Base-by-base conservation (phyloP, 2,329 filamentous ascomycete species). In the Talaromyces sp. region DNA sequence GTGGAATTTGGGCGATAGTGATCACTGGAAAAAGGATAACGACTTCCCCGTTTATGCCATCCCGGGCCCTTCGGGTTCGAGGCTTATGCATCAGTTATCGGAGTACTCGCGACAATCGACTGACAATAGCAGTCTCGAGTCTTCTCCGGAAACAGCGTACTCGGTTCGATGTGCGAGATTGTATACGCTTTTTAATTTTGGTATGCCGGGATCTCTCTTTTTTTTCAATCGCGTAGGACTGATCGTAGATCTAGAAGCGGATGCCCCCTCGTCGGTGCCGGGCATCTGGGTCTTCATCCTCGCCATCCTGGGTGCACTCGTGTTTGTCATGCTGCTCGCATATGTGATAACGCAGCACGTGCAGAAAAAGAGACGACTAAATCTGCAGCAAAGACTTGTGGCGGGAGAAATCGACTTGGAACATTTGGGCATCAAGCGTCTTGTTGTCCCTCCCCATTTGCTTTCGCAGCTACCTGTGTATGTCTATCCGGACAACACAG, bases 31-130 rank as follows among this genome's bases (percentile, higher is more conserved):
- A 72, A 75, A 78, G 1, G 76, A 81, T n/a, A 89, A 89, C 69
- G 81, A 83, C 31, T 96, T 87, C 68, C 93, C 94, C 0, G 86
- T 96, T 12, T 97, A 95, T 75, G 92, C 91, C 47, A 80, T 98
- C 16, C 85, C 91, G 0, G 87, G 89, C 6, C 75, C 79, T 9
- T 82, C 85, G 23, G 94, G 92, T 27, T 74, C 78, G 12, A 79
- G 82, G 36, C 83, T 96, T 75, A 89, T 96, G 82, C 73, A 83
- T 8, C 84, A 91, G 70, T 79, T 96, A 44, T 85, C 87, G 44
- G 77, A 84, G 28, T 97, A 96, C 73, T 96, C 91, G 4, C 79
- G 1, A 66, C 77, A 64, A 75, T 74, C 18, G 68, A 12, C 42
- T 42, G 31, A 50, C 61, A 55, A 2, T n/a, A 36, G 27, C 28